phyloP scores from a whole-genome alignment of 768 basidiomycete genomes.

The Bullera alba region DNA sequence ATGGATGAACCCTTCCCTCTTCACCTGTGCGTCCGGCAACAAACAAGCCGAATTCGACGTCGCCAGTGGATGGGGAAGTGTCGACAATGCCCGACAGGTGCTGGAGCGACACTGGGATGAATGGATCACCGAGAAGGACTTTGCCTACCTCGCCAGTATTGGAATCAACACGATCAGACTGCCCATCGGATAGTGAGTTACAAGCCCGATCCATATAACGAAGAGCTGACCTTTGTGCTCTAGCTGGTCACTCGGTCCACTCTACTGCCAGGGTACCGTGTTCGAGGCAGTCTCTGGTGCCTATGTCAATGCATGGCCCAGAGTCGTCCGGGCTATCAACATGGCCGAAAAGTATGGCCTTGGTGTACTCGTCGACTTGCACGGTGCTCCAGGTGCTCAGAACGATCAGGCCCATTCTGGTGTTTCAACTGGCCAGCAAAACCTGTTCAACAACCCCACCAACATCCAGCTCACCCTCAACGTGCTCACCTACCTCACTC shows the following conservation, averaged over 20 bases:
- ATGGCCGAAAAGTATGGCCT: slow-evolving; percentile 42
- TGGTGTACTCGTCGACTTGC: slow-evolving; percentile 40
- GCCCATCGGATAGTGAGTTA: slow-evolving; percentile 37
- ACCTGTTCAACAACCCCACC: slow-evolving; percentile 46
- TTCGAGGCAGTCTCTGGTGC: slow-evolving; percentile 35
- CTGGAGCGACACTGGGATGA: slow-evolving; percentile 41
- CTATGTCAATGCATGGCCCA: slow-evolving; percentile 37
- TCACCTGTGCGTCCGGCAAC: slow-evolving; percentile 54
- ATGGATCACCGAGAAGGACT: slow-evolving; percentile 41
- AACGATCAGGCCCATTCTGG: slow-evolving; percentile 34
- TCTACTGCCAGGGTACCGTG: slow-evolving; percentile 28
- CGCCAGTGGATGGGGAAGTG: slow-evolving; percentile 55
- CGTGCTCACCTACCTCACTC: slow-evolving; percentile 48
- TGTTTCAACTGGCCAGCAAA: slow-evolving; percentile 33
- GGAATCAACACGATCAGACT: slow-evolving; percentile 43
- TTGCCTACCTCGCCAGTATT: slow-evolving; percentile 30
- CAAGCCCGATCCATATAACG: not conserved
- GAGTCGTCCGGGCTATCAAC: slow-evolving; percentile 39
- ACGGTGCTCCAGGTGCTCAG: slow-evolving; percentile 16
- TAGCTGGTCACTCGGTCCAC: slow-evolving; percentile 37
- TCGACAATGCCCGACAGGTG: slow-evolving; percentile 22
- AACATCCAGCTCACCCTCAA: slow-evolving; percentile 49
- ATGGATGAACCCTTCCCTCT: slow-evolving; percentile 68
- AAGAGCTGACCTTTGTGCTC: not conserved
- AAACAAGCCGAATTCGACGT: slow-evolving; percentile 60